A percentile compares a stretch with the other conserved stretches of the same genome.
Evolutionary conservation across 768 basidiomycete genomes (phyloP).

Genomic region (Xanthoconium stramineum): DNA sequence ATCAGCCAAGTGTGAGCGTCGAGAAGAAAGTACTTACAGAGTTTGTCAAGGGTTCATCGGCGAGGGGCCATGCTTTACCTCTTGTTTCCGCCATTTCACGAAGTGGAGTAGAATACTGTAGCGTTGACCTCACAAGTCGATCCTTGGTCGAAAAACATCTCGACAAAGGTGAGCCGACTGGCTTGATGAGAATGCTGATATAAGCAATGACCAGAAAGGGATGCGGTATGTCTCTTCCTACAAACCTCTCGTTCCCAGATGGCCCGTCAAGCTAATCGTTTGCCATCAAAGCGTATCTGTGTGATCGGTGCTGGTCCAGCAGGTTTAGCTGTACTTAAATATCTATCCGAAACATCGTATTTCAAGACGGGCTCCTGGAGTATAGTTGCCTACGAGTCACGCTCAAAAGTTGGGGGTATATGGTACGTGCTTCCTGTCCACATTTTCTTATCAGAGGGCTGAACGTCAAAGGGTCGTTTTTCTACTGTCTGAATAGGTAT

Average conservation of each 20-base stretch:
- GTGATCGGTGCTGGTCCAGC: constrained; percentile 76
- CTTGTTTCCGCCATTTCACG: constrained; percentile 61
- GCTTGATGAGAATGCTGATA: constrained; percentile 2
- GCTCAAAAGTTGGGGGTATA: constrained; percentile 67
- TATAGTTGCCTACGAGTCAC: constrained; percentile 60
- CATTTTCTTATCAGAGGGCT: background rate
- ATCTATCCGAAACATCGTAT: constrained; percentile 56
- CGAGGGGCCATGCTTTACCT: constrained; percentile 86
- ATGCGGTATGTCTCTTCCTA: too few species aligned
- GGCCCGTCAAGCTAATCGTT: constrained; percentile 3
- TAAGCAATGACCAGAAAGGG: constrained; percentile 6
- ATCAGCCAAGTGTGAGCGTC: background rate
- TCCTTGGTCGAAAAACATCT: constrained; percentile 67
- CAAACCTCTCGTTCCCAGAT: background rate
- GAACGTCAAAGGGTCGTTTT: background rate
- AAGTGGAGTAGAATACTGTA: constrained; percentile 2
- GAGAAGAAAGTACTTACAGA: constrained; percentile 48
- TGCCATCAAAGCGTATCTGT: constrained; percentile 47
- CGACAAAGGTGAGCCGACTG: background rate
- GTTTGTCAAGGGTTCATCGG: constrained; percentile 86
- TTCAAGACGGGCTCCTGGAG: constrained; percentile 60
- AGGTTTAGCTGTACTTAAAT: constrained; percentile 69
- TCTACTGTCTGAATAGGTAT: constrained; percentile 39
- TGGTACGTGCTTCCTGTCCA: constrained; percentile 48
- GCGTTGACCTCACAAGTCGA: constrained; percentile 78